A percentile compares a stretch with the other conserved stretches of the same genome.
Evolutionary conservation across 2,329 filamentous ascomycete species (phyloP).

Genomic region (Pseudocercospora macadamiae): DNA sequence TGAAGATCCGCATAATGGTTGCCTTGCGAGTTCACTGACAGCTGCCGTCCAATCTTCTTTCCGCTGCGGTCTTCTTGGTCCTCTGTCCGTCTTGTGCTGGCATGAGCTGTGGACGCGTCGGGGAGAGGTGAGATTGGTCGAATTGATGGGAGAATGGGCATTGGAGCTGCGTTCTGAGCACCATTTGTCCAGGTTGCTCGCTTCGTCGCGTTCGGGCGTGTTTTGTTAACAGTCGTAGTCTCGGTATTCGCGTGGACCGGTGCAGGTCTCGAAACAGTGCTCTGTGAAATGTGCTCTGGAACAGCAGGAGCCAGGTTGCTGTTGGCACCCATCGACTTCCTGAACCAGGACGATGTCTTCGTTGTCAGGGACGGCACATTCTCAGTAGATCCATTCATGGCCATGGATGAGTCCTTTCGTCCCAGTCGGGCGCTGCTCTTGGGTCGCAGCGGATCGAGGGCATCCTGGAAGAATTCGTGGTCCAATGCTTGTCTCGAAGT

Average conservation of each 20-base stretch:
- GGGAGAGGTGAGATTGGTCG: conserved; percentile 95
- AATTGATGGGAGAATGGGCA: conserved; percentile 94
- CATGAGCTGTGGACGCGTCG: conserved; percentile 87
- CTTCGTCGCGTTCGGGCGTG: conserved; percentile 69
- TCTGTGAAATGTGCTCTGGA: conserved; percentile 48
- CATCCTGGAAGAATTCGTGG: conserved; percentile 93
- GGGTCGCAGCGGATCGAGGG: conserved; percentile 87
- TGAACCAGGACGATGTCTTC: conserved; percentile 91
- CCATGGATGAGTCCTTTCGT: conserved; percentile 85
- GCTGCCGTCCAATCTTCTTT: conserved; percentile 93
- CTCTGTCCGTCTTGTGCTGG: conserved; percentile 63
- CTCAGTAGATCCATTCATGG: conserved; percentile 65
- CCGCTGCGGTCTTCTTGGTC: conserved; percentile 61
- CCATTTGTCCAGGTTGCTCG: conserved; percentile 93
- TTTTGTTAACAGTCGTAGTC: conserved; percentile 46
- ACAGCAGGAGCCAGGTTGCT: conserved; percentile 70
- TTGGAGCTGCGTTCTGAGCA: conserved; percentile 72
- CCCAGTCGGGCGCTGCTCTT: conserved; percentile 87
- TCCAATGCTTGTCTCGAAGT: conserved; percentile 92
- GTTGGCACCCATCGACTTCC: conserved; percentile 86
- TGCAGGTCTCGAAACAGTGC: conserved; percentile 46
- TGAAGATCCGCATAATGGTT: conserved; percentile 92
- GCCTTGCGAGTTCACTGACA: conserved; percentile 87
- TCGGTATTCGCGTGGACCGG: conserved; percentile 50
- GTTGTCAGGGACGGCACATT: conserved; percentile 64